These are phyloP conservation scores for Tulasnella sp. DNA, from an alignment of 768 basidiomycete genomes.

Conservation along the genomic window DNA sequence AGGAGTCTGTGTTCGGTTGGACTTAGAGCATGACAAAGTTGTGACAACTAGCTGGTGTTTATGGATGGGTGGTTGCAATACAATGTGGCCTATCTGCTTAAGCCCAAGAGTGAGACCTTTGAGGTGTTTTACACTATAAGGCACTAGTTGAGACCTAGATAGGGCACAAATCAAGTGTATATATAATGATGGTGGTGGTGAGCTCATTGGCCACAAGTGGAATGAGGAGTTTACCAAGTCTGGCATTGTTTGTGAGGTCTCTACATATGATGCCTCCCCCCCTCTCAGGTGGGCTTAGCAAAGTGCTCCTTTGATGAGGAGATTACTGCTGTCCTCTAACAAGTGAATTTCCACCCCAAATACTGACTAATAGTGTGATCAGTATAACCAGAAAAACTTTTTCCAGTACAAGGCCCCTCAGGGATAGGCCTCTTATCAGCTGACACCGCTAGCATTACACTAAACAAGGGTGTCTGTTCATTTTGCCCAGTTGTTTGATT, in stretches of 20 bases:
- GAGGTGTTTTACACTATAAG: constrained; percentile 27
- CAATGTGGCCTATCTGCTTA: background rate
- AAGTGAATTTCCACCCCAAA: background rate
- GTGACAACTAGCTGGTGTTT: constrained; percentile 15
- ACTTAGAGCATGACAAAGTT: no score
- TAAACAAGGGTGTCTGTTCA: no score
- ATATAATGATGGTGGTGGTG: constrained; percentile 30
- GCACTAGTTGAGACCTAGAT: constrained; percentile 27
- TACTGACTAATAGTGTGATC: no score
- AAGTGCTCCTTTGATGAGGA: constrained; percentile 3
- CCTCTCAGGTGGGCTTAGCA: constrained; percentile 11
- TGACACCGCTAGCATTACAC: no score
- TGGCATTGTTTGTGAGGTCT: constrained; percentile 17
- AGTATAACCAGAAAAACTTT: no score
- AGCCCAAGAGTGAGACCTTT: constrained; percentile 10
- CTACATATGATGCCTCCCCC: constrained; percentile 3
- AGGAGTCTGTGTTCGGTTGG: no score
- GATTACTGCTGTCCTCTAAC: background rate
- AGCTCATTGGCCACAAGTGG: constrained; percentile 24
- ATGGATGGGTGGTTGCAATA: constrained; percentile 3
- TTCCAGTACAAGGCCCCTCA: no score
- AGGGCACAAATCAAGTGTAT: constrained; percentile 23
- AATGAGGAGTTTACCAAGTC: constrained; percentile 3
- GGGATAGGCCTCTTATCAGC: no score
- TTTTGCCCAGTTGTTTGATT: no score